Evolutionary conservation across 2,329 filamentous ascomycete genomes (phyloP).

Genomic region (Fusarium sp.): DNA sequence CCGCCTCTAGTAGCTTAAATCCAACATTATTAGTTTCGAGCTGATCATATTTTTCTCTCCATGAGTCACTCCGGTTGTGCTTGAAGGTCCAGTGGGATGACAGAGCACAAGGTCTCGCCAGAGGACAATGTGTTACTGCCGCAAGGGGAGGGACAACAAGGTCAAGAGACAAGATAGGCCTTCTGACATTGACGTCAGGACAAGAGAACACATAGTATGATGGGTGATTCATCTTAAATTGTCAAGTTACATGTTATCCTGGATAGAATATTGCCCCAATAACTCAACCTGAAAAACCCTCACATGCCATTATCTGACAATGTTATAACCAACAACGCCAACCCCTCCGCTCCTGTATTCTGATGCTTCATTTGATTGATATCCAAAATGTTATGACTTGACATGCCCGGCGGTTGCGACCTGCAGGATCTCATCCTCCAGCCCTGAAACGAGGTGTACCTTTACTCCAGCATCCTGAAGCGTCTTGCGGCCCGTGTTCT

Average conservation of each 20-base stretch:
- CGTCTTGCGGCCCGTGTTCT: conserved; percentile 79
- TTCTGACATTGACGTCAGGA: neutral
- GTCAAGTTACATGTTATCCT: neutral
- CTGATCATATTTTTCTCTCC: too few species aligned
- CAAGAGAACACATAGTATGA: neutral
- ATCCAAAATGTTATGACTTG: conserved; percentile 17
- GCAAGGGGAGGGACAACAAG: neutral
- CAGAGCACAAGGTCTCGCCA: conserved; percentile 6
- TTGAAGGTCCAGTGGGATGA: conserved; percentile 17
- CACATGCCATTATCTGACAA: neutral
- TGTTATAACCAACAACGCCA: neutral
- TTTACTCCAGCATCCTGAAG: conserved; percentile 79
- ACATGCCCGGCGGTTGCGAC: conserved; percentile 87
- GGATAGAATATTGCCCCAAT: neutral
- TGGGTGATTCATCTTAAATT: neutral
- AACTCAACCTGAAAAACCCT: neutral
- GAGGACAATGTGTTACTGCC: conserved; percentile 17
- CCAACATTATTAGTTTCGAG: neutral
- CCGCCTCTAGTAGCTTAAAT: neutral
- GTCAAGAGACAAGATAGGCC: neutral
- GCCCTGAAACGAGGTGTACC: conserved; percentile 77
- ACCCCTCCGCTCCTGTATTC: too few species aligned
- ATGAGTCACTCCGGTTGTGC: neutral
- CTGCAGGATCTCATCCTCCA: conserved; percentile 83
- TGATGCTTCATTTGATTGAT: neutral